phyloP scores from a whole-genome alignment of 805 yeast genomes.

The Ogataea minuta region DNA sequence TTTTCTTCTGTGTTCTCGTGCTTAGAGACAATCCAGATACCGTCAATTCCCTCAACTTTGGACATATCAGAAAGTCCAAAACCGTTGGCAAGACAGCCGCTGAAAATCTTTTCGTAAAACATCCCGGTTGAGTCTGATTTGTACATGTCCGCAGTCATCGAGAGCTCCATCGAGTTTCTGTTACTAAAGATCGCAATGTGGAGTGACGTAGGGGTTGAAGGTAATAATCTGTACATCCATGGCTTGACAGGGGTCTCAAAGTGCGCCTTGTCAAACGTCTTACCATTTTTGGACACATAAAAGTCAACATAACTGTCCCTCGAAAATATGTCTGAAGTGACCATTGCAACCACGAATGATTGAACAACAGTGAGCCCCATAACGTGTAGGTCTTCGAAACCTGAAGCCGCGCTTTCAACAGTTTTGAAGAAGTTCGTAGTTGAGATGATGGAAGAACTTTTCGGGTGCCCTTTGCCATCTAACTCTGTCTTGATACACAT shows the following conservation, averaged over 20 bases:
- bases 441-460: conserved; percentile 35
- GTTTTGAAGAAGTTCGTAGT: conserved; percentile 46
- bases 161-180: conserved; percentile 15
- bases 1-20: conserved; percentile 23
- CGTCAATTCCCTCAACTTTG: conserved; percentile 54
- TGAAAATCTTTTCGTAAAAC: conserved; percentile 44
- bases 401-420: conserved; percentile 14
- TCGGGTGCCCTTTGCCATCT: conserved; percentile 43
- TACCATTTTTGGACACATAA: conserved; percentile 48
- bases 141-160: conserved; percentile 37
- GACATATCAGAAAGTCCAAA: conserved; percentile 41
- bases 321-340: conserved; percentile 43
- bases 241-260: conserved; percentile 37
- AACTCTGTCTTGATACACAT: conserved; percentile 36
- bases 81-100: conserved; percentile 37
- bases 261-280: conserved; percentile 38
- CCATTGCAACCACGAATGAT: conserved; percentile 41
- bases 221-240: conserved; percentile 40
- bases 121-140: conserved; percentile 61
- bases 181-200: conserved; percentile 39
- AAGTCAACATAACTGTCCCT: conserved; percentile 38
- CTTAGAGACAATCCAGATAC: conserved; percentile 52
- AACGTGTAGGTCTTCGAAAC: conserved; percentile 22
- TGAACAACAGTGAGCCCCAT: conserved; percentile 37
- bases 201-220: conserved; percentile 40